A percentile compares a stretch with the other conserved stretches of the same genome.
Conservation (phyloP, 208 protist genomes). For the Zelonia costaricensis region DNA sequence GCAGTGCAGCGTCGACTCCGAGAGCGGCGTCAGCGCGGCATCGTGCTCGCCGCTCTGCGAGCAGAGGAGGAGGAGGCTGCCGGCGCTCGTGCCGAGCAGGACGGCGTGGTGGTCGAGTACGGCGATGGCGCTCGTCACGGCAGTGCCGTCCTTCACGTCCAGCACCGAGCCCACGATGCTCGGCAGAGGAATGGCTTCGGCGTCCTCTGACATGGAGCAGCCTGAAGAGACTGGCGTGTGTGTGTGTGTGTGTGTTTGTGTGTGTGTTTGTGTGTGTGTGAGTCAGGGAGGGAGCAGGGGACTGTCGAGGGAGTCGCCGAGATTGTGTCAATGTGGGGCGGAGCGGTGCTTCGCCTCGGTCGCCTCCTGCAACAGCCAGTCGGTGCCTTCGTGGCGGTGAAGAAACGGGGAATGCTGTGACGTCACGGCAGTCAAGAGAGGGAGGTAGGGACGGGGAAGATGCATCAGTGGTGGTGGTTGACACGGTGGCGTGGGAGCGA, state of each 20-base stretch:
- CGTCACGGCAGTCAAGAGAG: no score
- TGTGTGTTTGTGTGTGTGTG: background rate
- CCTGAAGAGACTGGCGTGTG: no score
- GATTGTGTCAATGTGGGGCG: no score
- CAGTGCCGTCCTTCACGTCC: conserved; percentile 9
- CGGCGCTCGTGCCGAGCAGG: conserved; percentile 14
- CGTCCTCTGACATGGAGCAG: conserved; percentile 3
- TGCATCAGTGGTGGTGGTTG: no score
- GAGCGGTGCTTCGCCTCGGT: no score
- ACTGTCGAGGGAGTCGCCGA: no score
- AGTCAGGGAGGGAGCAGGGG: no score
- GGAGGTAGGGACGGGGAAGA: no score
- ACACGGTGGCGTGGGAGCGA: no score
- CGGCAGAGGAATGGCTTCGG: background rate
- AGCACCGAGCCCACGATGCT: conserved; percentile 11
- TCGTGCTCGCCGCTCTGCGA: background rate
- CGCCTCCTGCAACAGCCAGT: no score
- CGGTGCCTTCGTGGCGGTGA: no score
- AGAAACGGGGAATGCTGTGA: no score
- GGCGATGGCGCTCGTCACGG: conserved; percentile 13
- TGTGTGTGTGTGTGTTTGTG: background rate
- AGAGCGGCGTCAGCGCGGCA: conserved; percentile 12
- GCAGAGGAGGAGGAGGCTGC: conserved; percentile 13
- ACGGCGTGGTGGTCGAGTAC: conserved; percentile 9
- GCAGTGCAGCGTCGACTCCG: conserved; percentile 49